Evolutionary conservation across 441 rosid genomes (phyloP), one percentile per base, ranked within the genome.

Genomic region (Erodium trifolium): DNA sequence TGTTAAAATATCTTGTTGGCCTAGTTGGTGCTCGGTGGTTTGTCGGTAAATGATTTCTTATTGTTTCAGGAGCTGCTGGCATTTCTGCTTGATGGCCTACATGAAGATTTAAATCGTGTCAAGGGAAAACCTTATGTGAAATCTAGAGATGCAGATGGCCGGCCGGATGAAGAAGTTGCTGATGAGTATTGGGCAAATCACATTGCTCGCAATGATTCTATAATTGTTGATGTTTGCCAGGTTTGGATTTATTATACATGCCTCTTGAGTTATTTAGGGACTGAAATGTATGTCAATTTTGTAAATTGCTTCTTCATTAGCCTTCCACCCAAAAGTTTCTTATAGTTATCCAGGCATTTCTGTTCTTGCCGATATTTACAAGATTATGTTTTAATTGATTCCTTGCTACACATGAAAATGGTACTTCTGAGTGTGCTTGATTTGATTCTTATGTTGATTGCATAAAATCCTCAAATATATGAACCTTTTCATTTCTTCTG

Each of bases 81-180:
- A 43, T 88, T 88, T 82, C 78, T 88, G 77, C 70, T 88, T 75
- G 93, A 88, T 82, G 91, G 93, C 75, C 93, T 86, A 53, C 93
- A 86, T 57, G 91, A 88, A 79, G 91, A 86, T 77, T 83, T 88
- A 55, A 88, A 88, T 73, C 89, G 88, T 71, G 93, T 88, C 60
- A 88, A 67, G 74, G 74, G 83, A 76, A 86, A 88, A 72, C 93
- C 93, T 69, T 88, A 88, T 68, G 80, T 76, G 75, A 89, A 88
- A 78, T 85, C 83, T 73, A 81, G 83, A 81, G 91, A 88, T 79
- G 83, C 80, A 65, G 91, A 85, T 67, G 91, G 85, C 73, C 79
- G 34, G 3, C 34, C 76, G 5, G 91, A 88, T 75, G 84, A 82
- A 73, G 87, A 85, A 80, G 82, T 88, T 74, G 93, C 91, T 66